Percentiles rank a stretch among this genome's conserved stretches.
Evolutionary conservation across 768 basidiomycete genomes (phyloP).

Genomic region (Phylloporus sp.): DNA sequence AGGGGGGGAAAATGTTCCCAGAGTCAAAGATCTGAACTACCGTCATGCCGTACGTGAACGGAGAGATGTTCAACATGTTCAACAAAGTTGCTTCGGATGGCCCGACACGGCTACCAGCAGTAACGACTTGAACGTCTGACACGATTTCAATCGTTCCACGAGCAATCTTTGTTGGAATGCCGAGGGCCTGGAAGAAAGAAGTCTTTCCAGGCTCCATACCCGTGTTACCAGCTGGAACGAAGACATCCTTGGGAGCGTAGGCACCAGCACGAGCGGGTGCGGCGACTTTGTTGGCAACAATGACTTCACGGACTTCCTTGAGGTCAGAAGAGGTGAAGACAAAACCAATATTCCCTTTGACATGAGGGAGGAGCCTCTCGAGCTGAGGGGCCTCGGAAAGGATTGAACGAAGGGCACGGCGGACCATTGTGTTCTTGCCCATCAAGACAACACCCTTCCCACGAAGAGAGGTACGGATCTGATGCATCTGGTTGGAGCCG

Average conservation of each 20-base stretch:
- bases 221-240: conserved; percentile 93
- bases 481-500: conserved; percentile 99
- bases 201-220: conserved; percentile 99
- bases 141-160: conserved; percentile 99
- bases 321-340: conserved; percentile 93
- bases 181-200: conserved; percentile 99
- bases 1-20: conserved; percentile 87
- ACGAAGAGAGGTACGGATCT: conserved; percentile 92
- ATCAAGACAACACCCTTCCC: conserved; percentile 96
- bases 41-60: conserved; percentile 99
- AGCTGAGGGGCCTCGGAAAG: conserved; percentile 88
- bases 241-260: conserved; percentile 87
- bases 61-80: conserved; percentile 99
- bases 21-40: conserved; percentile 95
- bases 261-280: conserved; percentile 99
- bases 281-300: conserved; percentile 95
- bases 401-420: conserved; percentile 92
- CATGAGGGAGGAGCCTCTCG: conserved; percentile 93
- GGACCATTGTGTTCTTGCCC: conserved; percentile 99
- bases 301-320: conserved; percentile 91
- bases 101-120: conserved; percentile 90
- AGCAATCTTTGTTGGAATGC: conserved; percentile 99
- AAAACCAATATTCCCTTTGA: conserved; percentile 98
- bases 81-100: conserved; percentile 95
- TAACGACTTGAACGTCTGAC: conserved; percentile 92